These are phyloP conservation scores for Sarocladiaceae sp. DNA, from an alignment of 2,329 filamentous ascomycete species.

Conservation along the genomic window DNA sequence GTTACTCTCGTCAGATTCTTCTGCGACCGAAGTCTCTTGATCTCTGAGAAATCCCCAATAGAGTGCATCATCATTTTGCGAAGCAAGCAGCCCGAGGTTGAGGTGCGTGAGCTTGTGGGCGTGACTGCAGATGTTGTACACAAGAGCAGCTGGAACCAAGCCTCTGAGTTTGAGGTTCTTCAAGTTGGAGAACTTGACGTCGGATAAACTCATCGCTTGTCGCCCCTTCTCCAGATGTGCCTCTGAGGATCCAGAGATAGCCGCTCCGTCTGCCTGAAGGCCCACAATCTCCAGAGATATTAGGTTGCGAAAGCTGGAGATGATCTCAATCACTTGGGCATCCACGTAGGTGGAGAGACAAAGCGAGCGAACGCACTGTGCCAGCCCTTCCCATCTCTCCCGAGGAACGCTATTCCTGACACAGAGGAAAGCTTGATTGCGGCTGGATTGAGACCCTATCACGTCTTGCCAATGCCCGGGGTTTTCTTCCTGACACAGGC, in stretches of 20 bases:
- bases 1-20: too few relatives aligned
- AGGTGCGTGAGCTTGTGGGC: not conserved
- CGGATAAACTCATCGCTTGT: not conserved
- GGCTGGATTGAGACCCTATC: not conserved
- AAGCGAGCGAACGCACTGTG: not conserved
- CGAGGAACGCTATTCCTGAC: too few relatives aligned
- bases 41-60: not conserved
- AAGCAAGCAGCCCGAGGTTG: not conserved
- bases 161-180: constrained; percentile 1
- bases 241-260: too few relatives aligned
- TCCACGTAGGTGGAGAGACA: not conserved
- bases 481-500: too few relatives aligned
- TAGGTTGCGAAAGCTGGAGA: not conserved
- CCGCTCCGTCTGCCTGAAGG: not conserved
- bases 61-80: not conserved
- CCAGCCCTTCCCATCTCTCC: not conserved
- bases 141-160: not conserved
- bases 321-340: not conserved
- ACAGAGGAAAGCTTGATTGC: not conserved
- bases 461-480: not conserved
- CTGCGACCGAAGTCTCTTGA: not conserved
- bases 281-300: not conserved
- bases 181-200: not conserved
- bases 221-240: not conserved
- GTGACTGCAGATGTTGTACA: not conserved